Evolutionary conservation across 164 flowering plant genomes (phyloP), one percentile per base, ranked within the genome.

Genomic region (Vitis rotundifolia): DNA sequence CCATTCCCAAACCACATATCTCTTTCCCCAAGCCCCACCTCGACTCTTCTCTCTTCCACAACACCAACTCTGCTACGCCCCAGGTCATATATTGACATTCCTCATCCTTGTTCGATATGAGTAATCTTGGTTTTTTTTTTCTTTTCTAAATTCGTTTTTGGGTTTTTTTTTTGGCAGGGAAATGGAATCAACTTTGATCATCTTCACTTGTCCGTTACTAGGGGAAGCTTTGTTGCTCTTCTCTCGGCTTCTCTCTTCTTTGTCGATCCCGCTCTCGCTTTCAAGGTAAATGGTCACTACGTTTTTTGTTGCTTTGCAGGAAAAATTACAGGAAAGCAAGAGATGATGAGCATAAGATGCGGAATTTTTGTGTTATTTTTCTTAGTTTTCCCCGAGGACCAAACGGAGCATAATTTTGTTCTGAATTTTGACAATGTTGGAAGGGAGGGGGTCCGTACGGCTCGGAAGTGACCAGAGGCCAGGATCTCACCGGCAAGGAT

Each of bases 381-480:
- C 61, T 62, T 52, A 29, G 63, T 62, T 54, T 51, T 63, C 56
- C 56, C 49, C 68, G 19, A 37, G 59, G 28, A 14, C 19, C 26
- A 56, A 56, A 56, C 59, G 5, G 11, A n/a, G 26, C 26, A n/a
- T 13, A 31, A 51, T 28, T 11, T 31, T 50, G 28, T 66, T 54
- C 8, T 53, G 52, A 28, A 18, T 16, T 74, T 53, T 75, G 68
- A n/a, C 11, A 53, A 67, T 73, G 70, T 71, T 53, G 28, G 53
- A 71, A 94, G 97, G 99, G 99, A 5, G 99, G 97, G 80, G 99
- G 97, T 48, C 98, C 99, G 1, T 94, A 94, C 50, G 99, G 99
- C 66, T 61, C 85, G 57, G 98, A 78, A 80, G 99, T 94, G 51
- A 94, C 99, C 0, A 88, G 99, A 49, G 99, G 99, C 12, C 99